Conservation (phyloP, 371 early-diverging fungal species). For the Massospora cicadina region DNA sequence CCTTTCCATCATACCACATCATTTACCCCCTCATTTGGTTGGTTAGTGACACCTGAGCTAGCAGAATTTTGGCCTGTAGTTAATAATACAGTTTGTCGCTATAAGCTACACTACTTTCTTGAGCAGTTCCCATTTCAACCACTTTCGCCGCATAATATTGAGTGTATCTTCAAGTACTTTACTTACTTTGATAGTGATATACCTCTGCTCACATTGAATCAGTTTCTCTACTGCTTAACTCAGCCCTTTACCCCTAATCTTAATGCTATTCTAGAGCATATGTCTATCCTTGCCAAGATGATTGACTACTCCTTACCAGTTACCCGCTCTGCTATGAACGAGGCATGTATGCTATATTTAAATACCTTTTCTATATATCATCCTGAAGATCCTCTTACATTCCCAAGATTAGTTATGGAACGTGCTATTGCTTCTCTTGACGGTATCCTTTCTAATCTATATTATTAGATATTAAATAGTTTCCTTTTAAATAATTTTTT, state of each 20-base stretch:
- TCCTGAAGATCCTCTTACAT: background rate
- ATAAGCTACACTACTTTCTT: background rate
- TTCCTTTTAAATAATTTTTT: no score
- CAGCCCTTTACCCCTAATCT: background rate
- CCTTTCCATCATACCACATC: no score
- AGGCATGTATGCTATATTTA: background rate
- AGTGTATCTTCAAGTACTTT: background rate
- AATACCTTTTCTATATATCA: background rate
- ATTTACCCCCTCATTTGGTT: no score
- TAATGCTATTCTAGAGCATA: background rate
- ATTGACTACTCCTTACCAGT: background rate
- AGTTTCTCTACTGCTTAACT: background rate
- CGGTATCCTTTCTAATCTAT: no score
- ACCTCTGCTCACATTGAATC: background rate
- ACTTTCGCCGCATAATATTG: background rate
- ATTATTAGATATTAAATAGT: no score
- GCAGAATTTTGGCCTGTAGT: background rate
- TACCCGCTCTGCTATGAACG: background rate
- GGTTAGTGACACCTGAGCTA: no score
- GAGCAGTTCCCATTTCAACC: background rate
- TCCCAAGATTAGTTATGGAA: background rate
- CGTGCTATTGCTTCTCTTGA: no score
- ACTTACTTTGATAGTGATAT: background rate
- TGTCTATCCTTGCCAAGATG: background rate
- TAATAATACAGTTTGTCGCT: background rate